These are phyloP conservation scores for Aureobasidium sp. DNA, from an alignment of 2,329 filamentous ascomycete species.

Conservation along the genomic window DNA sequence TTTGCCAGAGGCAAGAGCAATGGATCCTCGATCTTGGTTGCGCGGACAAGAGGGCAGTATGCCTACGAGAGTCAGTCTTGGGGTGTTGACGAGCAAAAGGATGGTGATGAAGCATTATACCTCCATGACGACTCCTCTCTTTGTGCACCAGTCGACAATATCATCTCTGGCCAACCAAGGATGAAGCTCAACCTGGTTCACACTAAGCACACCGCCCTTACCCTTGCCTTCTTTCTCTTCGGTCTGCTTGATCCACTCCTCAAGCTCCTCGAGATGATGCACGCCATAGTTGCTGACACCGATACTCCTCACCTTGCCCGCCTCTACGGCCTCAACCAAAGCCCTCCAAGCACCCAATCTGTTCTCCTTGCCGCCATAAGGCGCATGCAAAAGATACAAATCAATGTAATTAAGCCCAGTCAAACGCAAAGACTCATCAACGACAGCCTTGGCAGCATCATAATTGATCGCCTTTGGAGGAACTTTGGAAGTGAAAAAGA, in stretches of 20 bases:
- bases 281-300: conserved; percentile 52
- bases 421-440: conserved; percentile 56
- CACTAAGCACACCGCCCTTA: conserved; percentile 64
- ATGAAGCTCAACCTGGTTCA: conserved; percentile 86
- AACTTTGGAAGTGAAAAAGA: conserved; percentile 59
- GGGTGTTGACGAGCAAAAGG: neutral
- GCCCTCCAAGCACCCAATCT: conserved; percentile 48
- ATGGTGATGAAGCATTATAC: conserved; percentile 17
- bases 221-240: conserved; percentile 57
- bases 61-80: conserved; percentile 25
- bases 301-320: conserved; percentile 46
- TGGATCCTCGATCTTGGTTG: conserved; percentile 46
- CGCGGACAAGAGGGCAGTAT: conserved; percentile 41
- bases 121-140: conserved; percentile 43
- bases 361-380: conserved; percentile 45
- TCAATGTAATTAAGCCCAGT: conserved; percentile 45
- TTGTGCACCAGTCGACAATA: conserved; percentile 68
- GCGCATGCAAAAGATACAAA: conserved; percentile 46
- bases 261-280: conserved; percentile 49
- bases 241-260: conserved; percentile 50
- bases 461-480: conserved; percentile 51
- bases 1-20: conserved; percentile 44
- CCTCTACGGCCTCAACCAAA: conserved; percentile 46
- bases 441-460: conserved; percentile 54
- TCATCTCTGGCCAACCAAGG: conserved; percentile 78